phyloP scores from a whole-genome alignment of 1,284 basidiomycete species.

The Puccinia polysora region DNA sequence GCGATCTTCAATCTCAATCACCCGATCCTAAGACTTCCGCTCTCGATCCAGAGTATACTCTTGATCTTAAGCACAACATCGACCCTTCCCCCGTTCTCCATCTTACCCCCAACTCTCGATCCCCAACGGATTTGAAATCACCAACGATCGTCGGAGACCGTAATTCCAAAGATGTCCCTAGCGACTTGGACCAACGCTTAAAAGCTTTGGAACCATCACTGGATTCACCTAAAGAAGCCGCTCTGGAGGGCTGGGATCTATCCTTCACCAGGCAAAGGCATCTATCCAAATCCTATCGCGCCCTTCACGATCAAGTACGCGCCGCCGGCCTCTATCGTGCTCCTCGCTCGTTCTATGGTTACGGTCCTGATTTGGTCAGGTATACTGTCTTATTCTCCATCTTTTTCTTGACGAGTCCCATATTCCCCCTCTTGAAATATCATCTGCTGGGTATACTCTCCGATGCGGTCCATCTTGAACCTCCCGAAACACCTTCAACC shows the following conservation, averaged over 20 bases:
- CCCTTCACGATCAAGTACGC: constrained; percentile 69
- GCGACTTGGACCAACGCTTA: constrained; percentile 25
- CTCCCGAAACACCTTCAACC: constrained; percentile 47
- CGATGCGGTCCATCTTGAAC: constrained; percentile 43
- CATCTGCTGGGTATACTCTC: not conserved
- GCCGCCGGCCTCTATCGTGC: constrained; percentile 79
- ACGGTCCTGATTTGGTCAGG: constrained; percentile 77
- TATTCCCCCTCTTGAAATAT: constrained; percentile 18
- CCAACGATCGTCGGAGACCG: not conserved
- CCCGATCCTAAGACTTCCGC: too few relatives aligned
- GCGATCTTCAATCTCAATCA: too few relatives aligned
- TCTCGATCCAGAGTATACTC: too few relatives aligned
- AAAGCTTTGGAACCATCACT: constrained; percentile 46
- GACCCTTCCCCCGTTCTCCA: not conserved
- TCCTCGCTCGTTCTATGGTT: constrained; percentile 71
- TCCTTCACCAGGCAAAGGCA: constrained; percentile 40
- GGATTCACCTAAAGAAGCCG: constrained; percentile 28
- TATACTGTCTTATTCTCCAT: constrained; percentile 65
- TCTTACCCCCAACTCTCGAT: constrained; percentile 4
- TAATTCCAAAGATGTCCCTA: not conserved
- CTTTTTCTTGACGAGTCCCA: constrained; percentile 64
- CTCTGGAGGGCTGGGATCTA: constrained; percentile 43
- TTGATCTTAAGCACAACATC: too few relatives aligned
- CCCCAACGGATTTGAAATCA: not conserved
- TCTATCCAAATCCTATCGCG: constrained; percentile 63